These are phyloP conservation scores for Ustilago shanxiensis DNA, from an alignment of 1,284 basidiomycete species.

Conservation along the genomic window DNA sequence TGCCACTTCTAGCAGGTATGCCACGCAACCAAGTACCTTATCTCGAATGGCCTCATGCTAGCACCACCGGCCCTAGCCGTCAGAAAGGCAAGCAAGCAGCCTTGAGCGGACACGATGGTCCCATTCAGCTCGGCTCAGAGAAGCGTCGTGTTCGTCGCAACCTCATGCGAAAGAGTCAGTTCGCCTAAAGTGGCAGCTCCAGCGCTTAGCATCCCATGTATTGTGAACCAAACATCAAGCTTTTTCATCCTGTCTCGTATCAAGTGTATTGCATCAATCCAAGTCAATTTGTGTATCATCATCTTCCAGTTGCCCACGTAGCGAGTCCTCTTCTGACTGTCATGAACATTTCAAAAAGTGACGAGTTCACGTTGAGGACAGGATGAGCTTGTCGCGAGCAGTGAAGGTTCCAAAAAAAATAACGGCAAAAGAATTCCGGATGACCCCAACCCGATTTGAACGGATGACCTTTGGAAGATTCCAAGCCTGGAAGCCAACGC, in stretches of 20 bases:
- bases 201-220: too few species aligned
- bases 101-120: background rate
- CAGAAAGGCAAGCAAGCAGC: slow-evolving; percentile 30
- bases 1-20: slow-evolving; percentile 74
- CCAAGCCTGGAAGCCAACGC: slow-evolving; percentile 53
- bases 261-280: background rate
- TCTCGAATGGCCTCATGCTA: slow-evolving; percentile 81
- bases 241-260: background rate
- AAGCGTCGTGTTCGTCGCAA: slow-evolving; percentile 83
- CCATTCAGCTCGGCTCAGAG: slow-evolving; percentile 75
- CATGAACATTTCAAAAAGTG: too few species aligned
- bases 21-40: slow-evolving; percentile 80
- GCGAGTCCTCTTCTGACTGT: background rate
- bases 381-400: too few species aligned
- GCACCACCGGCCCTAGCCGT: slow-evolving; percentile 47
- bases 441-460: slow-evolving; percentile 57
- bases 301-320: too few species aligned
- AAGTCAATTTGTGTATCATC: too few species aligned
- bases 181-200: slow-evolving; percentile 13
- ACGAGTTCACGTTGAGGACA: too few species aligned
- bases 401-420: background rate
- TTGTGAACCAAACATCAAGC: too few species aligned
- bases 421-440: slow-evolving; percentile 7
- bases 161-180: slow-evolving; percentile 77
- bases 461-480: slow-evolving; percentile 53